Evolutionary conservation across 768 basidiomycete species (phyloP), one percentile per base, ranked within the genome.

Genomic region (Austroboletus eburneus): DNA sequence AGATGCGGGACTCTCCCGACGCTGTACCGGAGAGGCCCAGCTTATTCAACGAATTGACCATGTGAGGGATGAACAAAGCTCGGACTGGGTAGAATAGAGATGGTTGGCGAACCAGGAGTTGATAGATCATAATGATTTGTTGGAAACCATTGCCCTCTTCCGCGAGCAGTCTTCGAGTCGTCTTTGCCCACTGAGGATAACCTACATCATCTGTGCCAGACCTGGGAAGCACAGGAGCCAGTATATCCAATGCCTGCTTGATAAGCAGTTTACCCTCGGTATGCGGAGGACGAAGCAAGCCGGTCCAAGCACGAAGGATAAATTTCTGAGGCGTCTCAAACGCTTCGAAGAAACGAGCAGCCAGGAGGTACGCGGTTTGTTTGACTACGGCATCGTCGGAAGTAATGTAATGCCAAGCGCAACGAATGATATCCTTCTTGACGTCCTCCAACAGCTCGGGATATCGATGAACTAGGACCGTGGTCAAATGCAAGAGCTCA

Each of bases 61-160:
- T 93, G 59, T 93, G 88, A 0, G 92, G 87, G 13, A 97, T 80
- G 67, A 97, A 98, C 9, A 96, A 72, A 3, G 90, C 86, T 34
- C 96, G 86, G 47, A 92, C 90, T 34, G 90, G 85, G 71, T 87
- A 98, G 69, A 97, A 99, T 9, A 96, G 74, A 43, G 91, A 79
- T 0, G 89, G 82, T 50, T 97, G 92, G 49, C 91, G 87, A 51
- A 91, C 85, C 46, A 99, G 85, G 44, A 99, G 79, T 51, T 94
- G 87, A 62, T 96, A 99, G 42, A 97, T 87, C 51, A 78, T 76
- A 49, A 86, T 81, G 43, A 87, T 77, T 49, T 93, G 79, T 36
- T 78, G 71, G 39, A 78, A 73, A 22, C 78, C 76, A 42, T 79
- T 77, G 3, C 87, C 87, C 61, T 99, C 96, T 67, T 99, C 96